Base-by-base conservation (phyloP, 23 red algal species). In the Agarophyton chilense region DNA sequence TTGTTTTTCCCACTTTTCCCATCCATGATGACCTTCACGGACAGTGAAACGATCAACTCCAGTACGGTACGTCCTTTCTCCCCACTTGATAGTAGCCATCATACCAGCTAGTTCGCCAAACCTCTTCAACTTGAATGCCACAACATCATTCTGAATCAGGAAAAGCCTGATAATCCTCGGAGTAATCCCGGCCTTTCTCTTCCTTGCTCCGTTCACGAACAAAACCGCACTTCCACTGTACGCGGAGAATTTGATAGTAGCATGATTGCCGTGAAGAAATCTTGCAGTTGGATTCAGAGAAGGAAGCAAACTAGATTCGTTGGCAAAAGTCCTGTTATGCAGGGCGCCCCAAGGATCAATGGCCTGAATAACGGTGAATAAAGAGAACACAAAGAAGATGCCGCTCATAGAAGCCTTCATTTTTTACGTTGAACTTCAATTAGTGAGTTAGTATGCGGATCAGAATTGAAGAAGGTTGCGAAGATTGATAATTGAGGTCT, bases 41-140 rank as follows among this genome's bases (percentile, higher is more conserved):
- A 49, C 68, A 1, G 68, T 74, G 43, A 74, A 74, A 49, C 68
- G 68, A 74, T 49, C 43, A 45, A 46, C 40, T 47, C 68, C 68
- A 12, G 68, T 46, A 7, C 41, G 40, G n/a, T 74, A 74, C 0
- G 43, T 74, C 33, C 47, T 39, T 10, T 12, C 34, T 28, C 43
- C 68, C 68, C 68, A 74, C 5, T 74, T 49, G 39, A 74, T 49
- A 49, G 68, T 74, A 3, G 43, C 68, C 68, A 74, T 74, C 68
- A 74, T 9, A 12, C 68, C 68, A 24, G 68, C 40, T 21, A 46
- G 21, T 18, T 74, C 68, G 2, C 68, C 68, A 47, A 74, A 46
- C 43, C 25, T 74, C 43, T 49, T 74, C n/a, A 49, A 43, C 41
- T 46, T 74, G 41, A 74, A 74, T 26, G 68, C 68, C 38, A 74